Evolutionary conservation across 2,329 filamentous ascomycete species (phyloP).

Genomic region (Alternaria sp.): DNA sequence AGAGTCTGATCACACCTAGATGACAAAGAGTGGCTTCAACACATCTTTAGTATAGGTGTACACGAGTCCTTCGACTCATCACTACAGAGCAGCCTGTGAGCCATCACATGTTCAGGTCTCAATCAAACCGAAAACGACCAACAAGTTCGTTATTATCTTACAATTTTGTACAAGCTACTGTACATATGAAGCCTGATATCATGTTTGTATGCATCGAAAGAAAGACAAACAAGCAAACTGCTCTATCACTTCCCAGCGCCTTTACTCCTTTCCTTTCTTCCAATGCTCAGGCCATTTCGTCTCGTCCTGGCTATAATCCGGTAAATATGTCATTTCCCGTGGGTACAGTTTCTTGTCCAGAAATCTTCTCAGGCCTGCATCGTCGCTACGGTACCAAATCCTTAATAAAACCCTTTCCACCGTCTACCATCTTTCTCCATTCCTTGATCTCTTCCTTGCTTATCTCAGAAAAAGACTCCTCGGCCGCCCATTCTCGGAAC

Average conservation of each 20-base stretch:
- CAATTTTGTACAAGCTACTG: neutral
- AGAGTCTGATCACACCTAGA: too few relatives aligned
- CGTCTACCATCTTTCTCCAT: neutral
- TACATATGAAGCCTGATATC: neutral
- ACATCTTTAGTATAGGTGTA: too few relatives aligned
- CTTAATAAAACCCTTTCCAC: too few relatives aligned
- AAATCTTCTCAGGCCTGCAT: neutral
- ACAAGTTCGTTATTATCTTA: too few relatives aligned
- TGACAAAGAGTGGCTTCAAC: too few relatives aligned
- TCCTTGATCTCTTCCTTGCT: neutral
- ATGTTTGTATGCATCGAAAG: neutral
- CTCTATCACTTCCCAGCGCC: neutral
- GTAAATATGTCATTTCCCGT: neutral
- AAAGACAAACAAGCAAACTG: neutral
- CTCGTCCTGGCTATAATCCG: neutral
- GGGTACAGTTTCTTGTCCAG: neutral
- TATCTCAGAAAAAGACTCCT: neutral
- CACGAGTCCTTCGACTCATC: too few relatives aligned
- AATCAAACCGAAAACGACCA: neutral
- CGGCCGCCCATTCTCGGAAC: neutral
- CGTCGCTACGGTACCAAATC: neutral
- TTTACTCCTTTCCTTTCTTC: neutral
- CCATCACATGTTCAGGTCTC: neutral
- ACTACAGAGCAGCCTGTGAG: too few relatives aligned
- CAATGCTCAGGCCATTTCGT: neutral